These are phyloP conservation scores for Hypholoma sublateritium DNA, from an alignment of 768 basidiomycete species.

Conservation along the genomic window DNA sequence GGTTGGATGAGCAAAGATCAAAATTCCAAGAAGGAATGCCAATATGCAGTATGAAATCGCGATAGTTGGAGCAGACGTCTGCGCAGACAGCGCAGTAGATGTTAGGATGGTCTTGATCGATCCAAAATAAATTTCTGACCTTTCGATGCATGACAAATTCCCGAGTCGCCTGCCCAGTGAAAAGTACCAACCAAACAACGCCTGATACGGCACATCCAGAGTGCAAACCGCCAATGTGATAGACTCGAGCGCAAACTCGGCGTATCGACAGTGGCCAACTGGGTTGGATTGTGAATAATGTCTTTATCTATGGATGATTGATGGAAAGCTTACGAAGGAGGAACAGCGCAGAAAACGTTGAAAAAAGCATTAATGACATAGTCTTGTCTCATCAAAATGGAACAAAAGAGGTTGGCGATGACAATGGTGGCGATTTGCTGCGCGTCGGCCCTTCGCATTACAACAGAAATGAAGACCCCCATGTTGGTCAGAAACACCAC, in stretches of 20 bases:
- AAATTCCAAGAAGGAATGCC: constrained; percentile 44
- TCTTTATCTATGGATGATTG: background rate
- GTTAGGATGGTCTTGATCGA: background rate
- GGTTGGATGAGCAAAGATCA: constrained; percentile 50
- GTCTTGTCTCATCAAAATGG: constrained; percentile 52
- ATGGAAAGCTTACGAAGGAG: constrained; percentile 39
- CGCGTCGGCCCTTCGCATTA: constrained; percentile 34
- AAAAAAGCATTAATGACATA: constrained; percentile 62
- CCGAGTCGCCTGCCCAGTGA: constrained; percentile 50
- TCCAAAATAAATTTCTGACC: constrained; percentile 20
- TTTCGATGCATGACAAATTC: constrained; percentile 39
- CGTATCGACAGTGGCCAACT: constrained; percentile 59
- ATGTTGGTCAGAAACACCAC: constrained; percentile 58
- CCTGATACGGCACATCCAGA: constrained; percentile 59
- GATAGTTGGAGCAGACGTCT: constrained; percentile 49
- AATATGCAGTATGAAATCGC: constrained; percentile 53
- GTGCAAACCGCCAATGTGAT: constrained; percentile 61
- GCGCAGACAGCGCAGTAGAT: background rate
- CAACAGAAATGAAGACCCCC: constrained; percentile 45
- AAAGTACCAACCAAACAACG: constrained; percentile 50
- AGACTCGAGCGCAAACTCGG: constrained; percentile 52
- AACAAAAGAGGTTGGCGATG: constrained; percentile 47
- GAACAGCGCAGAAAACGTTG: constrained; percentile 49
- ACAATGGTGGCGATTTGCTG: constrained; percentile 39
- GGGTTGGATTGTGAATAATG: constrained; percentile 3